phyloP scores from a whole-genome alignment of 306 rosid species.

The Vicia faba region DNA sequence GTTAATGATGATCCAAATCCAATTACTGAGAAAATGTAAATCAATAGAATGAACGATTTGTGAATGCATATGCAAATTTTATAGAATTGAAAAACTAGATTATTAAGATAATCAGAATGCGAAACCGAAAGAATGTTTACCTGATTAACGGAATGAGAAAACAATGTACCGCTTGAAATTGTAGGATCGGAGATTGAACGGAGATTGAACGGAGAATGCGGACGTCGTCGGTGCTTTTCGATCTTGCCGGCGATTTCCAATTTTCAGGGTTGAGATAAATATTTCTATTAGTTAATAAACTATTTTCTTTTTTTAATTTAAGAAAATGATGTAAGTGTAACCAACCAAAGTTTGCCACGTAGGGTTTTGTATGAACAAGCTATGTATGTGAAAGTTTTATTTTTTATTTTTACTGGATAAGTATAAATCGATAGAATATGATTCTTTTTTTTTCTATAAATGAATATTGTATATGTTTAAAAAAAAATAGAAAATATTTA shows the following conservation, averaged over 20 bases:
- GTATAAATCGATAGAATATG: not conserved
- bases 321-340: conserved; percentile 43
- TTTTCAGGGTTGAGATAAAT: not conserved
- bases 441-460: not conserved
- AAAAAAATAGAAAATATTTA: too few species aligned
- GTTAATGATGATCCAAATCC: not conserved
- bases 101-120: not conserved
- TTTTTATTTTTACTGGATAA: not conserved
- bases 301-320: not conserved
- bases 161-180: conserved; percentile 18
- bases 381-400: not conserved
- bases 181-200: conserved; percentile 14
- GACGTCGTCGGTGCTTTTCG: conserved; percentile 22
- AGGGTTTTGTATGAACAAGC: not conserved
- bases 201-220: conserved; percentile 11
- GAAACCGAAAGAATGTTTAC: not conserved
- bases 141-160: not conserved
- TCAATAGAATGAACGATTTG: not conserved
- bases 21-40: not conserved
- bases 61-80: conserved; percentile 2
- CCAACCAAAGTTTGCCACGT: conserved; percentile 57
- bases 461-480: not conserved
- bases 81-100: not conserved
- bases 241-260: conserved; percentile 20
- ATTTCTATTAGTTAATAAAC: not conserved